Evolutionary conservation across 176 grass and related monocot species (phyloP), one percentile per base, ranked within the genome.

Genomic region (Cenchrus americanus): DNA sequence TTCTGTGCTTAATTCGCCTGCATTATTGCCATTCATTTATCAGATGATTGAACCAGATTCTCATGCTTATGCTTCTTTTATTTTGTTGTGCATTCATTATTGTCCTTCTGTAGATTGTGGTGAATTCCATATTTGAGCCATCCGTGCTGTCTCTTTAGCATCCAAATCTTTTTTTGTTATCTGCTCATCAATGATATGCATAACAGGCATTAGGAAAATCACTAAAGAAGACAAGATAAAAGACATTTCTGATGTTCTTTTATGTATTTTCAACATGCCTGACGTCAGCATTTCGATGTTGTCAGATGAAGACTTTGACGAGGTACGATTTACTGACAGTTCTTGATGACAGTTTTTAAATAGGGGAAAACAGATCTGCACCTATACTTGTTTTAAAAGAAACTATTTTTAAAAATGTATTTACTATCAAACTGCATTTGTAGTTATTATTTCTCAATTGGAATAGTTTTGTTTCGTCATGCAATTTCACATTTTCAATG

Each of bases 241-340:
- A 14, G 85, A 83, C 43, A 59, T 84, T 58, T 76, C 63, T 17
- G 32, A 93, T 86, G 46, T 90, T 21, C 22, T 98, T 72, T 76
- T 98, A 82, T 66, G 83, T 85, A 62, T 94, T 79, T 90, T 83
- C 24, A 71, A 91, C 78, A 73, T 82, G 57, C 77, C 84, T 82
- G 96, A 95, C 59, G 67, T 95, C 14, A 86, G 82, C 55, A 90
- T 98, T 87, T 92, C 76, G 5, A 75, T 82, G 75, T 67, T 98
- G 64, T 91, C 91, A 17, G 91, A 98, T 83, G 91, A 94, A 58
- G 91, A 95, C 62, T 95, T 95, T 57, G 80, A 86, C 26, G 91
- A 95, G 92, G 96, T 98, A 93, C 69, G 51, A 43, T 82, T n/a
- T 74, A 47, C 82, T 80, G 37, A 59, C 63, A 50, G 8, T 17